phyloP scores from a whole-genome alignment of 176 grass and related monocot species.

The Lolium multiflorum region DNA sequence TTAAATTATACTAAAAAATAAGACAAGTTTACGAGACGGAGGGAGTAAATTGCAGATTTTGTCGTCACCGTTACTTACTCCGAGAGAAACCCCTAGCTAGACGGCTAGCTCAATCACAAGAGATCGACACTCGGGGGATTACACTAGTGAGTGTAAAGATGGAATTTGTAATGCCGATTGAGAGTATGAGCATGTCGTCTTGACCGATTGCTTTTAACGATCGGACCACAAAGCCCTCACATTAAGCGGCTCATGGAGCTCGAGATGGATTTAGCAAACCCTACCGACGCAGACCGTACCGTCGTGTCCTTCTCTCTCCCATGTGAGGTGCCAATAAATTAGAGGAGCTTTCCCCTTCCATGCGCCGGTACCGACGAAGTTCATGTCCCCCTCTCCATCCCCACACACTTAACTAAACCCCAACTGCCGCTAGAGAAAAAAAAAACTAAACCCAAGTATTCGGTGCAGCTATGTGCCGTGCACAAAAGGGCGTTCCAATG shows the following conservation, averaged over 20 bases:
- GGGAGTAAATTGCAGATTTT: no score
- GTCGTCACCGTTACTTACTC: no score
- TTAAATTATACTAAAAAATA: no score
- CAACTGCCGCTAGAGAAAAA: not conserved
- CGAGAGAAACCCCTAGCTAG: no score
- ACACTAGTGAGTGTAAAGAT: no score
- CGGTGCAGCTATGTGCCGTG: not conserved
- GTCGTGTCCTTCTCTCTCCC: not conserved
- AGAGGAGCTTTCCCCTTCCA: not conserved
- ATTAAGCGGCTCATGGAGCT: not conserved
- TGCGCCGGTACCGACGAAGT: slow-evolving; percentile 32
- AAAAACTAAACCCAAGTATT: not conserved
- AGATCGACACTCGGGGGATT: no score
- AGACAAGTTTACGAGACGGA: no score
- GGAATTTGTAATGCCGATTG: no score
- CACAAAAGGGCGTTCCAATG: not conserved
- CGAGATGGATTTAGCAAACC: slow-evolving; percentile 40
- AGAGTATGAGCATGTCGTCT: no score
- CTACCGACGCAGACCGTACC: slow-evolving; percentile 13
- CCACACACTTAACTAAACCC: not conserved
- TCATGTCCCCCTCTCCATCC: not conserved
- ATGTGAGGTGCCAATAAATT: slow-evolving; percentile 41
- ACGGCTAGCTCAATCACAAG: no score
- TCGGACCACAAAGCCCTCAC: no score
- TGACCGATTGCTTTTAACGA: not conserved